Percentiles rank a stretch among this genome's conserved stretches.
These are phyloP conservation scores for Ettlia oleoabundans DNA, from an alignment of 139 green algal genomes.

Conservation along the genomic window DNA sequence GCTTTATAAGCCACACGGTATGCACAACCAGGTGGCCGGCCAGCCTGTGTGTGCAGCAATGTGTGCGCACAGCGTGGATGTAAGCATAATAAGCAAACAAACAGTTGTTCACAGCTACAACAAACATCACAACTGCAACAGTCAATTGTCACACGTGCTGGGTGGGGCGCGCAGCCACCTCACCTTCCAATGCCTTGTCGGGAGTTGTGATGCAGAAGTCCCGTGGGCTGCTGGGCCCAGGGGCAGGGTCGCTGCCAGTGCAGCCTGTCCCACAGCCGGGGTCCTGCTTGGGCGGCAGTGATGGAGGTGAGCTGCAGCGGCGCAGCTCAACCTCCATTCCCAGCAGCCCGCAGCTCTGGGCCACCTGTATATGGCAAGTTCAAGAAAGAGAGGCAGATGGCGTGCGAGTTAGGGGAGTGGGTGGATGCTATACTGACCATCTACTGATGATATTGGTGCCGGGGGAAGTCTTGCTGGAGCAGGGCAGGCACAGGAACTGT, in stretches of 20 bases:
- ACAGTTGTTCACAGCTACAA: background rate
- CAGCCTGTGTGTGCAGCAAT: no score
- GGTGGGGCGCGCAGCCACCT: background rate
- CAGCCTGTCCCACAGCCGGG: background rate
- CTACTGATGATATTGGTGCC: no score
- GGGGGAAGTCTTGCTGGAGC: no score
- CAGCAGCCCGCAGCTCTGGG: slow-evolving; percentile 37
- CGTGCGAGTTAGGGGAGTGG: no score
- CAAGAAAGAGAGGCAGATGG: no score
- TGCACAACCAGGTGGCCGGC: no score
- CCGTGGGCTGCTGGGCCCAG: background rate
- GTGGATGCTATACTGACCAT: no score
- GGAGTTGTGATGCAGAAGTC: slow-evolving; percentile 57
- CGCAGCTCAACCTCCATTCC: slow-evolving; percentile 37
- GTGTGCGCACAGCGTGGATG: no score
- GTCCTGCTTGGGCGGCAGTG: no score
- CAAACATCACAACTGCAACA: background rate
- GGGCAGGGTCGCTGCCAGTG: background rate
- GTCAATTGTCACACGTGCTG: background rate
- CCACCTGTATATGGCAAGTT: slow-evolving; percentile 31
- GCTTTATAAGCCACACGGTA: no score
- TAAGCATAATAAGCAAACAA: no score
- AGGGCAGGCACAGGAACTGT: no score
- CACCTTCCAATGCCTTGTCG: slow-evolving; percentile 36
- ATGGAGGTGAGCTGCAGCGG: background rate